These are phyloP conservation scores for Carex scoparia DNA, from an alignment of 176 grass and related monocot genomes.

Conservation along the genomic window DNA sequence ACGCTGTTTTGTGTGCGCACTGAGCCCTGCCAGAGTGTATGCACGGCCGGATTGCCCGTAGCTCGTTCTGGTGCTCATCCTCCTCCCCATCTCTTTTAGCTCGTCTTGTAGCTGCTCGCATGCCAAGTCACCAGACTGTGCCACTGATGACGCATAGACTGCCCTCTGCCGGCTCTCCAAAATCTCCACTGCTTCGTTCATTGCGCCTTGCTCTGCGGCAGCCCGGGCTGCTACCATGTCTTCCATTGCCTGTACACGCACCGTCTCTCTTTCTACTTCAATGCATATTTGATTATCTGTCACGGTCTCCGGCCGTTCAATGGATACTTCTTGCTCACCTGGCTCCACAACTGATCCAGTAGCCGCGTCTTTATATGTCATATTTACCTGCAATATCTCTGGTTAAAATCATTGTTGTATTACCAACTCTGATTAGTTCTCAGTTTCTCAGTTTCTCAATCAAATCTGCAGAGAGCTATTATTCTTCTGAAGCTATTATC, in stretches of 20 bases:
- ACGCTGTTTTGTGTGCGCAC: slow-evolving; percentile 27
- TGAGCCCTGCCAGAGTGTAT: slow-evolving; percentile 29
- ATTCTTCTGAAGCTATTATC: not conserved
- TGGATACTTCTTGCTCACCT: slow-evolving; percentile 25
- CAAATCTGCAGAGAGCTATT: not conserved
- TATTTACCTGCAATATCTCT: slow-evolving; percentile 20
- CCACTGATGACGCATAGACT: not conserved
- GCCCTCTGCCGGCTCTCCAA: slow-evolving; percentile 23
- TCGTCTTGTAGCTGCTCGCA: slow-evolving; percentile 10
- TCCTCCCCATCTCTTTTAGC: slow-evolving; percentile 24
- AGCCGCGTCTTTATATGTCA: slow-evolving; percentile 32
- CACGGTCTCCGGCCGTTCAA: not conserved
- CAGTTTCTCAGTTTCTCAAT: no score
- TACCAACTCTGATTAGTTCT: not conserved
- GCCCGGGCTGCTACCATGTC: slow-evolving; percentile 38
- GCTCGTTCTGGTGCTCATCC: not conserved
- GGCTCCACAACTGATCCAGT: not conserved
- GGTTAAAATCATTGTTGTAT: not conserved
- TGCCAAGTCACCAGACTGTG: not conserved
- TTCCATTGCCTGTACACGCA: slow-evolving; percentile 31
- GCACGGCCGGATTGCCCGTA: slow-evolving; percentile 34
- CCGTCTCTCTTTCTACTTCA: slow-evolving; percentile 39
- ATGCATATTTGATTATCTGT: slow-evolving; percentile 1
- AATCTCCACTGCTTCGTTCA: slow-evolving; percentile 30
- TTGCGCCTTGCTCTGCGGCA: slow-evolving; percentile 29